Percentiles rank a stretch among this genome's conserved stretches.
phyloP scores from a whole-genome alignment of 208 protist species.

The Trypanosoma brucei region DNA sequence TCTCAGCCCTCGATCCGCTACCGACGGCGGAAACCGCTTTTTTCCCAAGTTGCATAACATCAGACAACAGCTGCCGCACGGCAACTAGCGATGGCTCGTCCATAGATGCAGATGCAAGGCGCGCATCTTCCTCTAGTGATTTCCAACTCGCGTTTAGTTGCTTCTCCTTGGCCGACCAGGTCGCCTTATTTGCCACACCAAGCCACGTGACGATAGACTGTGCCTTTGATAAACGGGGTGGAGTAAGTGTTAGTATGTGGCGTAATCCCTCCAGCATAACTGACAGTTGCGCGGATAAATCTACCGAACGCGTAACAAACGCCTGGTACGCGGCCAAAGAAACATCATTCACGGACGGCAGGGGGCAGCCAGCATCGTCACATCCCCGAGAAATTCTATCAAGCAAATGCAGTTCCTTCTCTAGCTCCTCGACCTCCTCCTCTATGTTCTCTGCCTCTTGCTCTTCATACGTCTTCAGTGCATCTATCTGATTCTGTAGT shows the following conservation, averaged over 20 bases:
- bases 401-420: constrained; percentile 13
- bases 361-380: background rate
- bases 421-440: constrained; percentile 14
- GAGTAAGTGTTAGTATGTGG: constrained; percentile 27
- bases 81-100: background rate
- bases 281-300: constrained; percentile 45
- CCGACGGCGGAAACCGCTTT: constrained; percentile 36
- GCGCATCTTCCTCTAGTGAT: background rate
- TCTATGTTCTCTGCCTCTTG: constrained; percentile 24
- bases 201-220: background rate
- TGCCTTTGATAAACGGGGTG: background rate
- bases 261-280: constrained; percentile 44
- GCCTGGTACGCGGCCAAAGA: constrained; percentile 12
- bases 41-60: constrained; percentile 37
- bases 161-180: constrained; percentile 36
- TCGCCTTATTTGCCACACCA: constrained; percentile 30
- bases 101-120: background rate
- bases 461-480: constrained; percentile 25
- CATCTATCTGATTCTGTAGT: constrained; percentile 8
- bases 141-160: constrained; percentile 13
- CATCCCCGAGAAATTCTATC: constrained; percentile 1
- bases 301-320: constrained; percentile 39
- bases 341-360: background rate
- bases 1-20: constrained; percentile 23
- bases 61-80: constrained; percentile 22